phyloP scores from a whole-genome alignment of 345 rosid genomes.

The Heritiera littoralis region DNA sequence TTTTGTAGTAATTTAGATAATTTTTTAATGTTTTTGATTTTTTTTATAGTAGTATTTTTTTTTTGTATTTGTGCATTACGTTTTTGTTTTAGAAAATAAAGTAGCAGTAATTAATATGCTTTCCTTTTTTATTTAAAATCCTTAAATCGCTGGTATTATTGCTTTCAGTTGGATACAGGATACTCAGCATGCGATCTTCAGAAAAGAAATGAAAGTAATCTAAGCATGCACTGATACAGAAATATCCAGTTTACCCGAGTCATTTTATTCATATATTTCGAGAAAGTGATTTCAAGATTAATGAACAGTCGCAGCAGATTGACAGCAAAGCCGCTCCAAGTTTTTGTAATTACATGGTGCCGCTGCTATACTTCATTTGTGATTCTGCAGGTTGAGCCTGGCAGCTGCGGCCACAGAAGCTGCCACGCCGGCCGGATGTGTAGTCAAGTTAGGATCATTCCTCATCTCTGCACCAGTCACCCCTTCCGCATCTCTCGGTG shows the following conservation, averaged over 20 bases:
- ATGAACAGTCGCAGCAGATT: background rate
- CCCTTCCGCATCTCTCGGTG: constrained; percentile 75
- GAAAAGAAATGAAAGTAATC: too few relatives aligned
- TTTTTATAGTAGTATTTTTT: too few relatives aligned
- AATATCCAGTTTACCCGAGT: background rate
- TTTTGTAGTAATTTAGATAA: too few relatives aligned
- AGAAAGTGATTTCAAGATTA: background rate
- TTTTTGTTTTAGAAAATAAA: too few relatives aligned
- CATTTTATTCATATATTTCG: background rate
- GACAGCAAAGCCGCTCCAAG: background rate
- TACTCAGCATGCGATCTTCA: too few relatives aligned
- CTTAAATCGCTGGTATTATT: background rate
- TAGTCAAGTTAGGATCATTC: constrained; percentile 67
- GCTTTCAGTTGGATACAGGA: background rate
- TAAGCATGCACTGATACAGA: too few relatives aligned
- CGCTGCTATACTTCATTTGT: background rate
- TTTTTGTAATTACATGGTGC: background rate
- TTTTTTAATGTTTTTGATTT: too few relatives aligned
- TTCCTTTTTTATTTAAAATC: too few relatives aligned
- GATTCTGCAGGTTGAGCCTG: constrained; percentile 57
- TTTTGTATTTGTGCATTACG: too few relatives aligned
- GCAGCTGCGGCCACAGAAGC: constrained; percentile 79
- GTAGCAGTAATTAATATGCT: too few relatives aligned
- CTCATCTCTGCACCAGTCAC: constrained; percentile 82
- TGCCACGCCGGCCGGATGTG: constrained; percentile 73